A percentile compares a stretch with the other conserved stretches of the same genome.
Conservation (phyloP, 2,329 filamentous ascomycete species). For the Colletotrichum lentis region DNA sequence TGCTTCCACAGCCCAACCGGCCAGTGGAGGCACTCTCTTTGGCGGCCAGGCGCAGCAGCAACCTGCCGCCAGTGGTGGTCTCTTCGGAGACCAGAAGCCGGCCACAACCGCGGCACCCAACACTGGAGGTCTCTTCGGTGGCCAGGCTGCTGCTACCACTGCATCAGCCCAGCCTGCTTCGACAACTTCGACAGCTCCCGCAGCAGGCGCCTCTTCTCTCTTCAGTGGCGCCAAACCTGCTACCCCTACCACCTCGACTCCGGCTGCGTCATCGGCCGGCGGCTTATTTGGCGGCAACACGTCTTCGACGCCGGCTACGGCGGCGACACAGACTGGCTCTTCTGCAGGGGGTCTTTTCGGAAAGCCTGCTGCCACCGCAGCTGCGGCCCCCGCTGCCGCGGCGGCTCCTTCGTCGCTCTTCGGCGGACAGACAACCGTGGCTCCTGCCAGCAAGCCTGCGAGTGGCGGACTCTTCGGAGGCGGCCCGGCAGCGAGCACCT, state of each 20-base stretch:
- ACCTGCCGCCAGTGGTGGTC: constrained; percentile 38
- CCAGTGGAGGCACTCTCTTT: constrained; percentile 38
- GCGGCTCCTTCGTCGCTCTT: constrained; percentile 46
- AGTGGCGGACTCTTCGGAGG: constrained; percentile 46
- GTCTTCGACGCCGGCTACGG: constrained; percentile 47
- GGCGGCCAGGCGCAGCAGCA: constrained; percentile 24
- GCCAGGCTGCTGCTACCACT: constrained; percentile 34
- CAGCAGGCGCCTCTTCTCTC: constrained; percentile 42
- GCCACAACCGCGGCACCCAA: constrained; percentile 21
- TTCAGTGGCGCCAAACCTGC: constrained; percentile 55
- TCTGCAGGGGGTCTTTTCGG: constrained; percentile 43
- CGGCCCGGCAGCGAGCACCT: constrained; percentile 44
- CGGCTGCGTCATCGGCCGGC: constrained; percentile 38
- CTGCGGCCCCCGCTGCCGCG: constrained; percentile 44
- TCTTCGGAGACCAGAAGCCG: constrained; percentile 40
- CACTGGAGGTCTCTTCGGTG: constrained; percentile 34
- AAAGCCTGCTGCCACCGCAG: constrained; percentile 42
- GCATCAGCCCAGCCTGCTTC: constrained; percentile 44
- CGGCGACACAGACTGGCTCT: constrained; percentile 42
- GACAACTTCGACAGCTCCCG: constrained; percentile 39
- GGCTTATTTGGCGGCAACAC: constrained; percentile 55
- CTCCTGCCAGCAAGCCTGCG: constrained; percentile 47
- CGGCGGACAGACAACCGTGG: constrained; percentile 46
- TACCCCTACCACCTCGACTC: constrained; percentile 43
- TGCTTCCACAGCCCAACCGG: constrained; percentile 39